A percentile compares a stretch with the other conserved stretches of the same genome.
phyloP scores from a whole-genome alignment of 2,329 filamentous ascomycete genomes.

The Parastagonospora avenae region DNA sequence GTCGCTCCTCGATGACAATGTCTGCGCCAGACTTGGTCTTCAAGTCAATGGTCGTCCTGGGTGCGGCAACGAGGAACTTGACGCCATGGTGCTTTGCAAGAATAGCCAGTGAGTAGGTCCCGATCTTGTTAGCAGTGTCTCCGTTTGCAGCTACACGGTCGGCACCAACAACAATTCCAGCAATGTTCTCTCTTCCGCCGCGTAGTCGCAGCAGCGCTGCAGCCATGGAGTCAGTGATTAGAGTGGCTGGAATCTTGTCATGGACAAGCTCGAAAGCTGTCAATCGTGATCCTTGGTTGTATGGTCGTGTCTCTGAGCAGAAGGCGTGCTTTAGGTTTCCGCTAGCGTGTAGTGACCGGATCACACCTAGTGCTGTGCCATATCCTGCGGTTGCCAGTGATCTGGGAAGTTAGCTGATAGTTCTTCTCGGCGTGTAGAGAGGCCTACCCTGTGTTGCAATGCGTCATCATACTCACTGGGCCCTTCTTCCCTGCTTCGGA shows the following conservation, averaged over 20 bases:
- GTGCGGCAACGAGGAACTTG: conserved; percentile 93
- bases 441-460: conserved; percentile 90
- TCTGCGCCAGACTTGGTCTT: conserved; percentile 75
- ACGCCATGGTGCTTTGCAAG: conserved; percentile 85
- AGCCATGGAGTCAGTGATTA: conserved; percentile 97
- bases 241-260: conserved; percentile 85
- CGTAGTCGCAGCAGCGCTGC: conserved; percentile 77
- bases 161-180: conserved; percentile 89
- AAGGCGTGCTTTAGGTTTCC: conserved; percentile 79
- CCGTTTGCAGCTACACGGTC: conserved; percentile 96
- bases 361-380: conserved; percentile 91
- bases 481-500: conserved; percentile 55
- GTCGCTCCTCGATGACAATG: conserved; percentile 91
- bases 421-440: neutral
- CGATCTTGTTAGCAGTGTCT: conserved; percentile 98
- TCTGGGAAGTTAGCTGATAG: conserved; percentile 48
- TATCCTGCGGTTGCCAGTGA: conserved; percentile 98
- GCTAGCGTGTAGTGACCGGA: conserved; percentile 76
- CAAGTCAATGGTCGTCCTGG: conserved; percentile 91
- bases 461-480: conserved; percentile 83
- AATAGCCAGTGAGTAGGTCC: conserved; percentile 92
- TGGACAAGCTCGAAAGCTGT: conserved; percentile 97
- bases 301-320: conserved; percentile 95
- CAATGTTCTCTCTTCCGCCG: conserved; percentile 67
- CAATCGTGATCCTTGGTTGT: conserved; percentile 94